Conservation (phyloP, 2,329 filamentous ascomycete species). For the Cryoendolithus antarcticus region DNA sequence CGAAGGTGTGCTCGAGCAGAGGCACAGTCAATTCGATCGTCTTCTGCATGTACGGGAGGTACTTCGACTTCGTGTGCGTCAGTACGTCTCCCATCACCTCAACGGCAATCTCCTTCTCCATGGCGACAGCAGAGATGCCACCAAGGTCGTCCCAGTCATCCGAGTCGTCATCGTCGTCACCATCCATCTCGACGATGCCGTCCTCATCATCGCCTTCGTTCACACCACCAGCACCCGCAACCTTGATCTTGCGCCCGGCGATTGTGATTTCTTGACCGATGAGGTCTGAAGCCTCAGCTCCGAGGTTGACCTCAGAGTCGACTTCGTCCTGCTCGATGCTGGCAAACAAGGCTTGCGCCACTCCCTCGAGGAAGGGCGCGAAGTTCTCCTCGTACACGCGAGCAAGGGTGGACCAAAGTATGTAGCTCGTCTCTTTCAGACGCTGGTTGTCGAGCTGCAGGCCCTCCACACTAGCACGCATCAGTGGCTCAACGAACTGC, state of each 20-base stretch:
- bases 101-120: slow-evolving; percentile 95
- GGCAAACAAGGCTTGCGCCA: slow-evolving; percentile 68
- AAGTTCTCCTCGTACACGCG: slow-evolving; percentile 87
- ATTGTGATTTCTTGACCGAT: slow-evolving; percentile 65
- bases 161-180: slow-evolving; percentile 60
- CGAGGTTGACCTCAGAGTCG: slow-evolving; percentile 62
- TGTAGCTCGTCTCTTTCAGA: slow-evolving; percentile 91
- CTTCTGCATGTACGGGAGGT: slow-evolving; percentile 76
- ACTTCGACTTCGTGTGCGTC: slow-evolving; percentile 68
- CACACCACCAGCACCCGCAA: slow-evolving; percentile 44
- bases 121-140: slow-evolving; percentile 74
- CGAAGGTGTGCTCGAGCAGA: slow-evolving; percentile 78
- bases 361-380: slow-evolving; percentile 62
- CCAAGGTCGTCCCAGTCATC: slow-evolving; percentile 75
- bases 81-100: slow-evolving; percentile 92
- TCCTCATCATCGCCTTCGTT: slow-evolving; percentile 45
- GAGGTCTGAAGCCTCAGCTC: slow-evolving; percentile 60
- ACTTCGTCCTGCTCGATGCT: slow-evolving; percentile 83
- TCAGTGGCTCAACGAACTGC: slow-evolving; percentile 79
- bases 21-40: slow-evolving; percentile 70
- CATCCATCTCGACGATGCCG: slow-evolving; percentile 36
- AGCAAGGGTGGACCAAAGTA: slow-evolving; percentile 87
- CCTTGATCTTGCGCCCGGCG: slow-evolving; percentile 74
- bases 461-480: slow-evolving; percentile 85
- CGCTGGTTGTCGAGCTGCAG: slow-evolving; percentile 78